phyloP scores from a whole-genome alignment of 2,329 filamentous ascomycete species.

The Lasiodiplodia citricola region DNA sequence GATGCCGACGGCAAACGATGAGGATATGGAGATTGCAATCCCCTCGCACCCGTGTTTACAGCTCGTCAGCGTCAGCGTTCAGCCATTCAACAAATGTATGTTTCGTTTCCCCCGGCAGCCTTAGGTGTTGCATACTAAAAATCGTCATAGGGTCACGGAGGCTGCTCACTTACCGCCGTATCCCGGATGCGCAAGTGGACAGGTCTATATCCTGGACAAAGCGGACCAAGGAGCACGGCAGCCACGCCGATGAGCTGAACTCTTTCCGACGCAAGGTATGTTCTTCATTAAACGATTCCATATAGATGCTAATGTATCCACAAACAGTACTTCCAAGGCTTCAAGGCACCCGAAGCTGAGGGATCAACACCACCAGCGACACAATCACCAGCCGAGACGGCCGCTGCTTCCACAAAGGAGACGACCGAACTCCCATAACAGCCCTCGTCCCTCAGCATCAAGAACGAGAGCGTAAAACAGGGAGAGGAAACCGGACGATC shows the following conservation, averaged over 20 bases:
- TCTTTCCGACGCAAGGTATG: conserved; percentile 64
- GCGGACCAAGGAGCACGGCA: conserved; percentile 48
- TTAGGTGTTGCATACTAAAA: conserved; percentile 43
- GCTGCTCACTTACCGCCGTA: conserved; percentile 82
- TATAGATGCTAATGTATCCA: neutral
- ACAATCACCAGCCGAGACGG: neutral
- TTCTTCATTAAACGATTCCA: neutral
- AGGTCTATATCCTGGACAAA: conserved; percentile 29
- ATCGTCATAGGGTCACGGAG: conserved; percentile 73
- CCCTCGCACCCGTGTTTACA: conserved; percentile 78
- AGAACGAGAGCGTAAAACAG: neutral
- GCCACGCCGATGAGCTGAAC: conserved; percentile 70
- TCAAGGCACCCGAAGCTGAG: conserved; percentile 35
- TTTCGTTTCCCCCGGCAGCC: conserved; percentile 48
- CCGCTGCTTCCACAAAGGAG: neutral
- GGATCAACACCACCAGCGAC: neutral
- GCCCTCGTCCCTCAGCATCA: neutral
- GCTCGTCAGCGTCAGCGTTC: conserved; percentile 77
- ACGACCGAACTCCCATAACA: neutral
- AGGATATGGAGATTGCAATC: conserved; percentile 72
- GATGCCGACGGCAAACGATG: conserved; percentile 81
- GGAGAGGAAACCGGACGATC: neutral
- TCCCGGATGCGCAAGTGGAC: conserved; percentile 51
- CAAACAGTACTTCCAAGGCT: conserved; percentile 45
- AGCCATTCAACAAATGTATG: conserved; percentile 80